Base-by-base conservation (phyloP, 192 early-diverging fungal genomes). In the Coemansia sp. region DNA sequence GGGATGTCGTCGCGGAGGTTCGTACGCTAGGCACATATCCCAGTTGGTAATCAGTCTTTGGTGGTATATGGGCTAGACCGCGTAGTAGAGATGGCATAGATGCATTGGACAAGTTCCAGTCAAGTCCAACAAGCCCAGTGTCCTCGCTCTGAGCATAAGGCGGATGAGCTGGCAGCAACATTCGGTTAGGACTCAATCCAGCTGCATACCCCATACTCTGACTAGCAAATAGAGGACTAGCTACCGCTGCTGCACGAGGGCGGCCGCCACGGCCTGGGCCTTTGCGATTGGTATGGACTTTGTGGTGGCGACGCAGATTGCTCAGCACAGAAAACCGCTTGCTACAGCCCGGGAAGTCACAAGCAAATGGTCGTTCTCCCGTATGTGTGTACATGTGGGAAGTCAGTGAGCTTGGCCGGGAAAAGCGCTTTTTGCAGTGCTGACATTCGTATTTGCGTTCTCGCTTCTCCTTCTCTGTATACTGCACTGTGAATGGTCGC, bases 311-410 rank as follows among this genome's bases (percentile, higher is more conserved):
- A 14, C 89, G 81, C 61, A 90, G 84, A 37, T 91, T 91, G 51
- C 87, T 88, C 43, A 85, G 83, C 16, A 91, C 89, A 10, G 85
- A 87, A 62, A 91, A 91, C 46, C 83, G 80, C 48, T 86, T 81
- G 14, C 82, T 84, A 51, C 89, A 91, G 9, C 56, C 66, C 3
- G 63, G 58, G 34, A 58, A 60, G 16, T 78, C 67, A 43, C 84
- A 85, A 21, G 71, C 80, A 53, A 80, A 85, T 15, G 84, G 84
- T 9, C 74, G 70, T 41, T 85, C 82, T 3, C 84, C 84, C 6
- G 84, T 85, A 41, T 85, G 84, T 0, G 84, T 81, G 62, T 85
- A 83, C 5, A 76, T 66, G 51, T 85, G 84, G n/a, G 80, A 83
- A 11, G 66, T 78, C 17, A 85, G 60, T 15, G 84, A 84, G 17